These are phyloP conservation scores for Erodium trifolium DNA, from an alignment of 441 rosid genomes.

Conservation along the genomic window DNA sequence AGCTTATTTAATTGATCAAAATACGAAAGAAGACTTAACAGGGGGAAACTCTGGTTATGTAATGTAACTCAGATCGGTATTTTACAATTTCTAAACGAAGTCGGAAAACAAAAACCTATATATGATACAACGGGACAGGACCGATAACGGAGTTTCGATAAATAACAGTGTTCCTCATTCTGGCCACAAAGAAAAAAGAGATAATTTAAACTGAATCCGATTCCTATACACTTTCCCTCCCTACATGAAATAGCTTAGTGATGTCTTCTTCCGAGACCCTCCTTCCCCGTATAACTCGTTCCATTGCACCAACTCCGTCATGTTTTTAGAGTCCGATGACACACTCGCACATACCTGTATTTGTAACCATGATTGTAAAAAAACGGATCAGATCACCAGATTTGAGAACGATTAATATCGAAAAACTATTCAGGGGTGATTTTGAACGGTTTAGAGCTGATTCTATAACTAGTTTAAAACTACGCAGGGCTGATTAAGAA, in stretches of 20 bases:
- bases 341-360: slow-evolving; percentile 95
- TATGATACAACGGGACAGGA: no score
- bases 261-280: slow-evolving; percentile 83
- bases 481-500: no score
- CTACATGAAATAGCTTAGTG: slow-evolving; percentile 97
- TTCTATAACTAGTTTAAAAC: no score
- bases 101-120: no score
- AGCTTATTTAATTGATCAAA: no score
- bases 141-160: neutral
- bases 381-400: no score
- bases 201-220: neutral
- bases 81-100: no score
- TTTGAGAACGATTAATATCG: neutral
- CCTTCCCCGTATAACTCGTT: slow-evolving; percentile 97
- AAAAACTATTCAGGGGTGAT: no score
- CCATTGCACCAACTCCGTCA: slow-evolving; percentile 95
- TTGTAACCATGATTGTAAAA: neutral
- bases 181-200: neutral
- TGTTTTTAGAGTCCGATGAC: slow-evolving; percentile 81
- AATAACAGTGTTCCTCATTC: neutral
- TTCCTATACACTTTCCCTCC: slow-evolving; percentile 24
- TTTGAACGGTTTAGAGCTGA: no score
- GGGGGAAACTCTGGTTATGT: no score
- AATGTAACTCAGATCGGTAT: no score
- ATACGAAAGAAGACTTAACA: no score